Base-by-base conservation (phyloP, 1,284 basidiomycete species). In the Wallemia mellicola region DNA sequence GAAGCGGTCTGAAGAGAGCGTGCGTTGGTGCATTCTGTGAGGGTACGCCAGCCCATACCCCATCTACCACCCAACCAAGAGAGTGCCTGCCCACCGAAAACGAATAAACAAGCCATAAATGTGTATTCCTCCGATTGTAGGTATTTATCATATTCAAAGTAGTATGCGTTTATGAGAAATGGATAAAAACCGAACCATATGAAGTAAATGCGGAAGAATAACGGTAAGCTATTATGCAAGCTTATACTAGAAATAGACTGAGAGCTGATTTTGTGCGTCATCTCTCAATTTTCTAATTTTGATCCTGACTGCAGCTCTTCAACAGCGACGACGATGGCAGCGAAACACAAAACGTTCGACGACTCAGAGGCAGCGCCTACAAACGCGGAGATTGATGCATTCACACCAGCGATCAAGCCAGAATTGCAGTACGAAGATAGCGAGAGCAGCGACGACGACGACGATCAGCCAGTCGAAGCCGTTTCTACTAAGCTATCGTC, bases 61-160 rank as follows among this genome's bases (percentile, higher is more conserved):
- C 92, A 99, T 63, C 79, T 79, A 0, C 92, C 98, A 54, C 83
- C 74, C 58, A 99, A 75, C 72, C 91, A 99, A 67, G 83, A 87
- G 60, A 99, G 76, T 1, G 88, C 88, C 70, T 99, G 94, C 1
- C 82, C 79, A 15, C 80, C 81, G 32, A 86, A 82, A 9, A 98
- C 78, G 14, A 79, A 73, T 22, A 92, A 83, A 64, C 84, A 89
- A 59, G 82, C 86, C 57, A 98, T 76, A 67, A 98, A 99, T 0
- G 92, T 91, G 85, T 86, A 92, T 68, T 91, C 86, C 70, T 94
- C 91, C 64, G 86, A 89, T 68, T 81, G 77, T 60, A 92, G 72
- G 81, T 85, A 89, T 67, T 87, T 76, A 66, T 94, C 86, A 70
- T 96, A 96, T 67, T 78, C 80, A 67, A 86, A 67, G 66, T 82